Base-by-base conservation (phyloP, 2,329 filamentous ascomycete species). In the Emmonsiellopsis sp. region DNA sequence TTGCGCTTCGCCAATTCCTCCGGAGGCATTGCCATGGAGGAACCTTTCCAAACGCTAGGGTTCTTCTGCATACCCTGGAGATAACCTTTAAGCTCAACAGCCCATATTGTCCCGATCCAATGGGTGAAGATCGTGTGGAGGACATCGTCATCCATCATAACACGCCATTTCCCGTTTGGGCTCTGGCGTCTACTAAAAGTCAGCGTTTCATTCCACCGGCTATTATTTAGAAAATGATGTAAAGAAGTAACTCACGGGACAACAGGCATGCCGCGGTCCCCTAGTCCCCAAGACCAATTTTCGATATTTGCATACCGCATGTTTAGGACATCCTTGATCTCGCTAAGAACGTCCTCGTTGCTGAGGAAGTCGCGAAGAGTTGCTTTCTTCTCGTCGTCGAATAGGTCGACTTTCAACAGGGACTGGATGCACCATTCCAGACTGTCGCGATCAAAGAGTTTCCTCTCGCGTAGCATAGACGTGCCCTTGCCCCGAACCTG, bases 131-230 rank as follows among this genome's bases (percentile, higher is more conserved):
- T 69, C n/a, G 71, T 67, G 56, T 76, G 72, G 13, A 76, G 61
- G 9, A 75, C 67, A 48, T 76, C 73, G 52, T 76, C 72, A 53
- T 76, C 72, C 63, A 73, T 71, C 68, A 73, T 73, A 51, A 75
- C 72, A 1, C 71, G 66, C 55, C 73, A 75, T 54, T 73, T 75
- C 1, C 73, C 73, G 51, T 74, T 75, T 26, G 72, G 56, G 37
- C 73, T 69, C 38, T 67, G 69, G 7, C 71, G 69, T 30, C 57
- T 59, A 48, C 15, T 15, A 51, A 9, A 47, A 10, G 32, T 46
- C 32, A 46, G 43, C 32, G 16, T 46, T 15, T 26, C 1, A 13
- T 48, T 46, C 48, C 30, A 30, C n/a, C 38, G 10, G 11, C 9
- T 43, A 35, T 32, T 9, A 3, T 51, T 30, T 7, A 20, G 16